phyloP scores from a whole-genome alignment of 805 yeast genomes.

The Wickerhamiella lipophila region DNA sequence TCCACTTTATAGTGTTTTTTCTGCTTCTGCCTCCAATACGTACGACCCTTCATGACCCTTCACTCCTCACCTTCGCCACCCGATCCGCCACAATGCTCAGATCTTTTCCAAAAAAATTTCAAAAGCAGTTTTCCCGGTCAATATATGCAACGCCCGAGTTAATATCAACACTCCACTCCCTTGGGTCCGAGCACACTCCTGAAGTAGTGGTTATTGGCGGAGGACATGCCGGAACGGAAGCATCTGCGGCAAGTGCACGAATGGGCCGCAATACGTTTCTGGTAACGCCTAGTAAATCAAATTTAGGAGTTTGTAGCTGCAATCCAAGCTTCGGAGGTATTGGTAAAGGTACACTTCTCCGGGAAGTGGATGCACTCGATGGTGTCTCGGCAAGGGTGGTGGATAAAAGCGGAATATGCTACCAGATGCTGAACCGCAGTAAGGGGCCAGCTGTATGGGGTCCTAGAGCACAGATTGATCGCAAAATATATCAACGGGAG shows the following conservation, averaged over 20 bases:
- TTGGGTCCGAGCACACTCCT: background rate
- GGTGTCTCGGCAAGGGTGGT: conserved; percentile 82
- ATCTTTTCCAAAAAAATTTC: background rate
- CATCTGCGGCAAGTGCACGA: conserved; percentile 86
- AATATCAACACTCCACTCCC: background rate
- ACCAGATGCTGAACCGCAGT: conserved; percentile 69
- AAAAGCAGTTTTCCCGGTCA: background rate
- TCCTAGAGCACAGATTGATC: conserved; percentile 90
- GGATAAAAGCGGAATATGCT: conserved; percentile 87
- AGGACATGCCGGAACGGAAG: conserved; percentile 98
- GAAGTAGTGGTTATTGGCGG: conserved; percentile 91
- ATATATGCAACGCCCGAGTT: background rate
- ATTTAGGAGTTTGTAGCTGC: conserved; percentile 91
- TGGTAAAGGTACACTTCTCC: conserved; percentile 85
- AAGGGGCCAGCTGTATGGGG: conserved; percentile 98
- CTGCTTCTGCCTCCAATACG: too few relatives aligned
- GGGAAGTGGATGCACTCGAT: conserved; percentile 93
- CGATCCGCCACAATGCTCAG: background rate
- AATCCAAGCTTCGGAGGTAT: conserved; percentile 98
- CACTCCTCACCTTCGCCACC: background rate
- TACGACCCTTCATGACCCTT: background rate
- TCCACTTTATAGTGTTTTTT: too few relatives aligned
- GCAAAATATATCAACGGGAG: conserved; percentile 59
- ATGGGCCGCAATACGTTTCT: conserved; percentile 58
- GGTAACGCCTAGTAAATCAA: conserved; percentile 59